Evolutionary conservation across 1,284 basidiomycete genomes (phyloP), one percentile per base, ranked within the genome.

Genomic region (Tylopilus orsonianus): DNA sequence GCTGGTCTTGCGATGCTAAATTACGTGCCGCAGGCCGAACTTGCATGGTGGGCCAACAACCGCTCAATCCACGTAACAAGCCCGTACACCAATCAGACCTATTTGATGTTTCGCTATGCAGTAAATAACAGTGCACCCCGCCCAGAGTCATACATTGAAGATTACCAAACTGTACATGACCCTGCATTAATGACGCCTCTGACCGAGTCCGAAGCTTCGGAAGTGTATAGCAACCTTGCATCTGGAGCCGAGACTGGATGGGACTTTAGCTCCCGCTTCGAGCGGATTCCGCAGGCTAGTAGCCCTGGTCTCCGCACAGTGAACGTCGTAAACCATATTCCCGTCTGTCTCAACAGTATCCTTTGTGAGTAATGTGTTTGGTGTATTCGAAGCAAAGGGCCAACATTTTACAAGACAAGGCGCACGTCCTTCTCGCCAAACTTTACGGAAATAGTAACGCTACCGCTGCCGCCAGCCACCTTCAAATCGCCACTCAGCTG

Each of bases 191-290:
- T 60, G 26, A 78, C 81, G 0, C 63, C 79, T 5, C 69, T 92
- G 41, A 87, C 80, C 49, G 82, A 83, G 18, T 69, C 75, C 2
- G 69, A 86, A 61, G 75, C 79, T 41, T 75, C 77, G 0, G 79
- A 75, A 3, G 66, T 97, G n/a, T 97, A 94, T 60, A 79, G 88
- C n/a, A 87, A 96, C 64, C 78, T 97, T 18, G 93, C 94, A 0
- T 79, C 78, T 42, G 93, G 91, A 36, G 94, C 93, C 1, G 93
- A 97, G 72, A 81, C 79, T 10, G 93, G 85, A 4, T 80, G 78
- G 78, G 78, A 79, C 53, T 80, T 73, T 46, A 70, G 68, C 8
- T 68, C 71, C 2, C 73, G 85, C 9, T 68, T 67, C 23, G 38
- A 66, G 47, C 5, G 29, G 81, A 75, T 70, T 66, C 78, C 46